phyloP scores from a whole-genome alignment of 306 rosid species.

The Malus fusca region DNA sequence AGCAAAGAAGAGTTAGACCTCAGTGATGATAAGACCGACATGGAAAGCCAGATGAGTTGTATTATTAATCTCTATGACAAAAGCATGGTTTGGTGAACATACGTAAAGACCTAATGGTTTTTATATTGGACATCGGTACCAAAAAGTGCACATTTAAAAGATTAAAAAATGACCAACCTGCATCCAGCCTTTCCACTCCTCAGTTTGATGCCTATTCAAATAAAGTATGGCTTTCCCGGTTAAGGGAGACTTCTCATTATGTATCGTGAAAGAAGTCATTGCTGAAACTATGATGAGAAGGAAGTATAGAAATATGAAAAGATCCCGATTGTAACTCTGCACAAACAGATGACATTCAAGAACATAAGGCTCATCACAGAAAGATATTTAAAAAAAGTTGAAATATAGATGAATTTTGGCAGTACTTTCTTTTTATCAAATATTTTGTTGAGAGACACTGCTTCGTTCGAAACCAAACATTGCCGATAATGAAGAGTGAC shows the following conservation, averaged over 20 bases:
- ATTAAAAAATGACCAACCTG: conserved; percentile 41
- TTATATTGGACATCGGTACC: not conserved
- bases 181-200: conserved; percentile 99
- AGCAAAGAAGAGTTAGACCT: not conserved
- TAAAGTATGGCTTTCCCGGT: conserved; percentile 85
- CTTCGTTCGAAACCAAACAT: not conserved
- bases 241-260: conserved; percentile 73
- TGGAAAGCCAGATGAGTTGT: conserved; percentile 3
- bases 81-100: not conserved
- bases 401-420: not conserved
- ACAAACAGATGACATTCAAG: conserved; percentile 19
- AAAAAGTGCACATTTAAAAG: not conserved
- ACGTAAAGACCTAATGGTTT: not conserved
- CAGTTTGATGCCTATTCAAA: conserved; percentile 97
- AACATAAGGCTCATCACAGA: not conserved
- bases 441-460: not conserved
- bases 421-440: not conserved
- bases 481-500: not conserved
- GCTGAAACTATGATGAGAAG: conserved; percentile 92
- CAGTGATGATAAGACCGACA: not conserved
- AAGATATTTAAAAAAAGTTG: not conserved
- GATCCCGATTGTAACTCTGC: conserved; percentile 95
- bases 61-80: not conserved
- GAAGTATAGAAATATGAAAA: conserved; percentile 74
- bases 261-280: conserved; percentile 67